Evolutionary conservation across 768 basidiomycete species (phyloP).

Genomic region (Phaffia tasmanica): DNA sequence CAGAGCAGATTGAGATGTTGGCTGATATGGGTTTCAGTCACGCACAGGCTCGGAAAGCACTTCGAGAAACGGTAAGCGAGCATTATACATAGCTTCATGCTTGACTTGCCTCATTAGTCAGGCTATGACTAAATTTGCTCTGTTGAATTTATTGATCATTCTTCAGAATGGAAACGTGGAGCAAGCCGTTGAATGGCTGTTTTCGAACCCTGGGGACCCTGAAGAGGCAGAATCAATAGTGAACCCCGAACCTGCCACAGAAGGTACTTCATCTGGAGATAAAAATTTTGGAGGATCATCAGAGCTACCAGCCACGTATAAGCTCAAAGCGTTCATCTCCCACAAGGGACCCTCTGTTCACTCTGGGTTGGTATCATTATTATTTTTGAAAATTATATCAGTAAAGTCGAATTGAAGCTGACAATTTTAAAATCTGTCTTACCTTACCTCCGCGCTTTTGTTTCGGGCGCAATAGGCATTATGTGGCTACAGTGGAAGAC

Average conservation of each 20-base stretch:
- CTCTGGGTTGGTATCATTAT: conserved; percentile 44
- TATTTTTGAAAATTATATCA: background rate
- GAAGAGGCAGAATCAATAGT: conserved; percentile 45
- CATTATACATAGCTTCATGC: background rate
- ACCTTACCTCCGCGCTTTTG: too few species aligned
- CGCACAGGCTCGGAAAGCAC: conserved; percentile 72
- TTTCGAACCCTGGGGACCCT: conserved; percentile 78
- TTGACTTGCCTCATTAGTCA: too few species aligned
- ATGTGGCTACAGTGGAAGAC: conserved; percentile 49
- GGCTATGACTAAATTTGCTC: background rate
- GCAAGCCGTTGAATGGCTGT: conserved; percentile 90
- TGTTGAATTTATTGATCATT: background rate
- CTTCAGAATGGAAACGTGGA: conserved; percentile 59
- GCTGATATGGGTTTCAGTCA: conserved; percentile 85
- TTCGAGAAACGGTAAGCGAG: conserved; percentile 64
- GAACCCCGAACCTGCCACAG: conserved; percentile 35
- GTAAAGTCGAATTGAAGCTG: too few species aligned
- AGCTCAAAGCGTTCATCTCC: conserved; percentile 85
- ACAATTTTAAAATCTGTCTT: background rate
- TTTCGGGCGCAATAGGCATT: conserved; percentile 49
- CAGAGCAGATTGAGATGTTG: conserved; percentile 62
- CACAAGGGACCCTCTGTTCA: conserved; percentile 95
- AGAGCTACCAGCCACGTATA: conserved; percentile 60
- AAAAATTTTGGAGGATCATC: conserved; percentile 44
- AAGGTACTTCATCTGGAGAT: conserved; percentile 26